Evolutionary conservation across 495 filamentous ascomycete species (phyloP).

Genomic region (Durotheca rogersii): DNA sequence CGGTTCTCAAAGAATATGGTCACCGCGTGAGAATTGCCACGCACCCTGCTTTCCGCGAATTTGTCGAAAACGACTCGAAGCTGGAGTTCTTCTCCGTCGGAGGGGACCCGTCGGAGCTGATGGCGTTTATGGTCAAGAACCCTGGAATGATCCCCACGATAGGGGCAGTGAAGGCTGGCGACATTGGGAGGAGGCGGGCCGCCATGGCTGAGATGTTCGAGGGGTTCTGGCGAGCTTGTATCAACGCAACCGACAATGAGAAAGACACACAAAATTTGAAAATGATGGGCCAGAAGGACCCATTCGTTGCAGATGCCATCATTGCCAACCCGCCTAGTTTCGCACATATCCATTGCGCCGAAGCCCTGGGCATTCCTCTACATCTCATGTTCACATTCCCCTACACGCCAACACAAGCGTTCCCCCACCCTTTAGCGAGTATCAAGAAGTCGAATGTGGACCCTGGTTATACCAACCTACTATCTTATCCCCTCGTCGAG

Average conservation of each 20-base stretch:
- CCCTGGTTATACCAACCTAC: conserved; percentile 63
- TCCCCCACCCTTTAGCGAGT: conserved; percentile 71
- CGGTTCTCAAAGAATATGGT: conserved; percentile 65
- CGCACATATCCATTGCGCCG: conserved; percentile 65
- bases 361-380: conserved; percentile 62
- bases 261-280: conserved; percentile 50
- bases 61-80: conserved; percentile 62
- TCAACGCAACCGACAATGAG: conserved; percentile 58
- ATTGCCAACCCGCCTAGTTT: conserved; percentile 70
- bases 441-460: conserved; percentile 62
- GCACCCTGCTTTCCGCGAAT: conserved; percentile 65
- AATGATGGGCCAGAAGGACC: conserved; percentile 53
- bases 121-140: conserved; percentile 84
- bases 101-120: conserved; percentile 70
- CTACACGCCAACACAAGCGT: conserved; percentile 63
- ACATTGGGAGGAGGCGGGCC: conserved; percentile 58
- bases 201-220: conserved; percentile 64
- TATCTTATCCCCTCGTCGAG: conserved; percentile 70
- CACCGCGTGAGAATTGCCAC: conserved; percentile 71
- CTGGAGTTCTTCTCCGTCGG: conserved; percentile 74
- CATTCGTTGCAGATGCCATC: conserved; percentile 71
- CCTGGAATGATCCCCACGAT: conserved; percentile 68
- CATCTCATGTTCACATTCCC: conserved; percentile 68
- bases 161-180: conserved; percentile 64
- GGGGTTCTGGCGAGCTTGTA: conserved; percentile 63